These are phyloP conservation scores for Alternaria gaisen DNA, from an alignment of 2,329 filamentous ascomycete genomes.

Conservation along the genomic window DNA sequence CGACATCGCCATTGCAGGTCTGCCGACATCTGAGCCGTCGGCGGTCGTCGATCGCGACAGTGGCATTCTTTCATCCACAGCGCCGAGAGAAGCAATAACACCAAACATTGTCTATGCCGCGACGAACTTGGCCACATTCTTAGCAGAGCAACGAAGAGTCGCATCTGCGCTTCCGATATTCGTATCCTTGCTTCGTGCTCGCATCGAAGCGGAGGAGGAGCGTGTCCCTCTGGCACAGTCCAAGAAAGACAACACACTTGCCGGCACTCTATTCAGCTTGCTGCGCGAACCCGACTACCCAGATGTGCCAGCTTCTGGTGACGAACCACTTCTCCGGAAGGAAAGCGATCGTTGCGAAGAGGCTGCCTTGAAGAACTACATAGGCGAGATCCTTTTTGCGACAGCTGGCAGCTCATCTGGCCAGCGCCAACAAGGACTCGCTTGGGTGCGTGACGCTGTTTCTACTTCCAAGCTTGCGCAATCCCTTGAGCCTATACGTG, in stretches of 20 bases:
- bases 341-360: conserved; percentile 79
- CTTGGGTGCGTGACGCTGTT: conserved; percentile 90
- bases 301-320: conserved; percentile 73
- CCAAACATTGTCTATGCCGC: conserved; percentile 78
- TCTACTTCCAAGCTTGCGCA: conserved; percentile 71
- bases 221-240: conserved; percentile 31
- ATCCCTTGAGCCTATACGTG: conserved; percentile 58
- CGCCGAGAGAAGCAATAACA: conserved; percentile 63
- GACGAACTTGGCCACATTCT: conserved; percentile 80
- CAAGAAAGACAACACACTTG: conserved; percentile 35
- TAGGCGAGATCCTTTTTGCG: conserved; percentile 91
- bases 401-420: conserved; percentile 57
- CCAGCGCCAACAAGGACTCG: conserved; percentile 70
- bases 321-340: conserved; percentile 70
- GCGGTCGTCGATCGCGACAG: conserved; percentile 69
- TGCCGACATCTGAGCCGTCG: conserved; percentile 53
- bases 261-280: conserved; percentile 41
- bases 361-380: conserved; percentile 85
- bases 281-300: conserved; percentile 71
- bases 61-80: conserved; percentile 66
- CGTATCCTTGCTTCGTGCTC: conserved; percentile 81
- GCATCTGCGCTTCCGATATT: conserved; percentile 81
- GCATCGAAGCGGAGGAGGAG: conserved; percentile 65
- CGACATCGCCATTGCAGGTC: conserved; percentile 71
- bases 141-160: conserved; percentile 74